Conservation (phyloP, 2,329 filamentous ascomycete genomes). For the Paecilomyces niveus region DNA sequence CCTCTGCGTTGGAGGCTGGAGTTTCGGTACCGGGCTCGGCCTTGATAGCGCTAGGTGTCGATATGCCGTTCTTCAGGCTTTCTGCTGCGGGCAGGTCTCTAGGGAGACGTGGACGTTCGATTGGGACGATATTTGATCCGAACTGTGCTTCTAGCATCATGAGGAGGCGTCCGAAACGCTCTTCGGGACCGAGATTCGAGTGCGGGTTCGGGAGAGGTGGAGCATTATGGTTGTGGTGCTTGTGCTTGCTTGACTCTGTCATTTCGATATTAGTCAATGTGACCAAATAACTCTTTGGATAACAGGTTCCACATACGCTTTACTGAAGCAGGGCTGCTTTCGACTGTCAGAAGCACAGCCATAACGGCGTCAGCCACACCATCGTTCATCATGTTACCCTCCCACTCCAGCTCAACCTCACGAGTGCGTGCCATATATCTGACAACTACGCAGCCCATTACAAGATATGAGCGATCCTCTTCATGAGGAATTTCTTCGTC, state of each 20-base stretch:
- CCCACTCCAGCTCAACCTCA: slow-evolving; percentile 89
- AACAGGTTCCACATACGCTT: slow-evolving; percentile 56
- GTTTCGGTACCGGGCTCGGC: slow-evolving; percentile 7
- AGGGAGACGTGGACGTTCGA: slow-evolving; percentile 54
- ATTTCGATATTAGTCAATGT: slow-evolving; percentile 16
- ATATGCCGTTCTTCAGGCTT: slow-evolving; percentile 5
- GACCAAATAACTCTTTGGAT: not conserved
- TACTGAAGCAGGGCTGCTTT: slow-evolving; percentile 89
- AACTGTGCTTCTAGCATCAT: slow-evolving; percentile 98
- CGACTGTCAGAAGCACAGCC: slow-evolving; percentile 83
- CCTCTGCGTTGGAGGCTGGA: slow-evolving; percentile 9
- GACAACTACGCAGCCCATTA: slow-evolving; percentile 91
- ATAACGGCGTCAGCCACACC: slow-evolving; percentile 96
- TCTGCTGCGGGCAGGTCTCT: slow-evolving; percentile 12
- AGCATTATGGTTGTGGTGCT: slow-evolving; percentile 41
- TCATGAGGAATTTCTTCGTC: slow-evolving; percentile 39
- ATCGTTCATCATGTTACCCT: slow-evolving; percentile 96
- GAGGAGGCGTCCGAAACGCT: slow-evolving; percentile 76
- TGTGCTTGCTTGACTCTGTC: slow-evolving; percentile 53
- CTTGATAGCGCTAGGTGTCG: slow-evolving; percentile 8
- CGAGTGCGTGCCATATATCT: slow-evolving; percentile 64
- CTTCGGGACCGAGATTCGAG: slow-evolving; percentile 61
- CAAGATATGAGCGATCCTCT: slow-evolving; percentile 43
- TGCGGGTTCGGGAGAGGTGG: slow-evolving; percentile 61
- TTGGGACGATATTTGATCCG: slow-evolving; percentile 74